phyloP scores from a whole-genome alignment of 306 rosid species.

The Vigna reflexopilosa region DNA sequence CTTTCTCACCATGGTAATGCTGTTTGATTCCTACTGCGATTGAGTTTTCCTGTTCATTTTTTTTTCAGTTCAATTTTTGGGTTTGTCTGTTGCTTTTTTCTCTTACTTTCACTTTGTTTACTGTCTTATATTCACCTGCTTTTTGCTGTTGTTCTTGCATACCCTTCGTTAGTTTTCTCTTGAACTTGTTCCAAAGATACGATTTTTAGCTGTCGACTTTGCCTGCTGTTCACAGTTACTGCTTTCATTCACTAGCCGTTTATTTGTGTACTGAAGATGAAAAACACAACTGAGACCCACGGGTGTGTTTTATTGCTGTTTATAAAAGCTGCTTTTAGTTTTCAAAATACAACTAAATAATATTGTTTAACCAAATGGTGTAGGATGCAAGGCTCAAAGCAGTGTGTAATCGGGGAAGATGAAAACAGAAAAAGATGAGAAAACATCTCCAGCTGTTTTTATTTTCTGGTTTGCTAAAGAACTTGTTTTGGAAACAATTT shows the following conservation, averaged over 20 bases:
- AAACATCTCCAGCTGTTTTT: not conserved
- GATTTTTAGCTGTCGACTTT: constrained; percentile 33
- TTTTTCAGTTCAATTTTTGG: not conserved
- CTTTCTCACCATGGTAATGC: constrained; percentile 83
- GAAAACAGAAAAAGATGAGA: not conserved
- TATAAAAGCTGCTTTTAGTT: not conserved
- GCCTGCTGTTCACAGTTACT: not conserved
- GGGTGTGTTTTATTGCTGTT: not conserved
- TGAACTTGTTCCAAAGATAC: constrained; percentile 18
- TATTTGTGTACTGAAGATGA: not conserved
- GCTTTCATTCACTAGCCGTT: constrained; percentile 31
- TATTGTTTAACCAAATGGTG: not conserved
- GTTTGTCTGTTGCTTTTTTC: constrained; percentile 11
- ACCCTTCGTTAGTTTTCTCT: constrained; percentile 27
- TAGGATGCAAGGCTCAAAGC: not conserved
- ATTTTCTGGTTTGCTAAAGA: not conserved
- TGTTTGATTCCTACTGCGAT: constrained; percentile 16
- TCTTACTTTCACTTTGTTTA: not conserved
- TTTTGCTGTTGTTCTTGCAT: constrained; percentile 22
- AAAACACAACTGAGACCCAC: not conserved
- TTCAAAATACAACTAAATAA: not conserved
- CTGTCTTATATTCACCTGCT: not conserved
- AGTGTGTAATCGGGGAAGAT: not conserved
- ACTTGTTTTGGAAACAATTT: not conserved
- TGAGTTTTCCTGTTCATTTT: constrained; percentile 30